A percentile compares a stretch with the other conserved stretches of the same genome.
phyloP scores from a whole-genome alignment of 306 rosid genomes.

The Alnus rubra region DNA sequence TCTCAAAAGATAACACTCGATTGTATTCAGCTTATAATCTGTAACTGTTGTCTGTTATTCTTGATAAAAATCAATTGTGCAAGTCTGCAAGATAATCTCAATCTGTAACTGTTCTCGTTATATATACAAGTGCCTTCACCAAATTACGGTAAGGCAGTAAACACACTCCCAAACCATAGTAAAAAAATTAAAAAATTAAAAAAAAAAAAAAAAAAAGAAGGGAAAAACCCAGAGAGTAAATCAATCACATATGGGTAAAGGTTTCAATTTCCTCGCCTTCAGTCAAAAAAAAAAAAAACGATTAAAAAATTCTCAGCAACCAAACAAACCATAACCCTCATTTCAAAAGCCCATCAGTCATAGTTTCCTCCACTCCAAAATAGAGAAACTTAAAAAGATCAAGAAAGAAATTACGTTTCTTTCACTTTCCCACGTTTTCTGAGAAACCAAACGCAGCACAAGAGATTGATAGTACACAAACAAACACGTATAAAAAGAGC shows the following conservation, averaged over 20 bases:
- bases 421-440: background rate
- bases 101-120: too few species aligned
- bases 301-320: slow-evolving; percentile 2
- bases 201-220: too few species aligned
- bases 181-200: too few species aligned
- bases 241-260: background rate
- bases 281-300: background rate
- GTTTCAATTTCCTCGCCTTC: background rate
- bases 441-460: background rate
- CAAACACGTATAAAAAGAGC: background rate
- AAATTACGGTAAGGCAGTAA: too few species aligned
- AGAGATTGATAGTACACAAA: background rate
- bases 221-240: background rate
- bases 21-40: too few species aligned
- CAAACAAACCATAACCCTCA: slow-evolving; percentile 4
- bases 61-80: too few species aligned
- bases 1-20: too few species aligned
- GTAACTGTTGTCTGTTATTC: too few species aligned
- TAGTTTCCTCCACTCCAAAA: background rate
- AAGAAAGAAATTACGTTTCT: background rate
- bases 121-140: too few species aligned
- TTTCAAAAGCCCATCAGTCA: background rate
- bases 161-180: too few species aligned
- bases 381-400: background rate
- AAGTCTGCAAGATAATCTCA: too few species aligned